Evolutionary conservation across 192 early-diverging fungal genomes (phyloP), one percentile per base, ranked within the genome.

Genomic region (Coemansia sp.): DNA sequence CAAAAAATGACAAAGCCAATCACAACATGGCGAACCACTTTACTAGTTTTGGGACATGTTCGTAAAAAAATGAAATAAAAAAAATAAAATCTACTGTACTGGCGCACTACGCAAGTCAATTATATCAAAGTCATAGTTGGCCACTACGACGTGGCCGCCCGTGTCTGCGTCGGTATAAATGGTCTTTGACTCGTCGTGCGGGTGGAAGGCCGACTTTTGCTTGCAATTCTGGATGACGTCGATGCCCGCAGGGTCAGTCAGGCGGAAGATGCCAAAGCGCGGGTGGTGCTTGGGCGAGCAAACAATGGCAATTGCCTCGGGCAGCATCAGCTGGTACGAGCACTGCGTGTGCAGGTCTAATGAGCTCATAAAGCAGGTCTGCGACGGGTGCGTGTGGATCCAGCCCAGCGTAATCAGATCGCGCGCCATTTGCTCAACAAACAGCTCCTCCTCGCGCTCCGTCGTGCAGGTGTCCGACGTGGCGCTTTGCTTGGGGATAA

Each of bases 301-400:
- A 7, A 96, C 95, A 71, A 96, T 95, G 12, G 95, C 94, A 61
- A 96, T 92, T 22, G 95, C 95, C 67, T 96, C 95, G 15, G 93
- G 93, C 6, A 96, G 82, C 87, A 94, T 92, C 41, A 93, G 68
- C 76, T 96, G 95, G 72, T 95, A 95, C 1, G 93, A 91, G 66
- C 87, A 94, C 64, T 96, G 95, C 6, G 94, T 96, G 78, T 96
- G 95, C 58, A 96, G 71, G 72, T 96, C 95, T 11, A 96, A 87
- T 5, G 94, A 95, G 70, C 90, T 92, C 90, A 96, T 89, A 69
- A 96, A 96, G 70, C 95, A 95, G 6, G 95, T 89, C 80, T 96
- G 95, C n/a, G 92, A 89, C 20, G 95, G 95, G 76, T 95, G 94
- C 4, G 93, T 95, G 81, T 94, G 93, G 53, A 94, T 93, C 95